These are phyloP conservation scores for Penicillium sp. DNA, from an alignment of 2,329 filamentous ascomycete species.

Conservation along the genomic window DNA sequence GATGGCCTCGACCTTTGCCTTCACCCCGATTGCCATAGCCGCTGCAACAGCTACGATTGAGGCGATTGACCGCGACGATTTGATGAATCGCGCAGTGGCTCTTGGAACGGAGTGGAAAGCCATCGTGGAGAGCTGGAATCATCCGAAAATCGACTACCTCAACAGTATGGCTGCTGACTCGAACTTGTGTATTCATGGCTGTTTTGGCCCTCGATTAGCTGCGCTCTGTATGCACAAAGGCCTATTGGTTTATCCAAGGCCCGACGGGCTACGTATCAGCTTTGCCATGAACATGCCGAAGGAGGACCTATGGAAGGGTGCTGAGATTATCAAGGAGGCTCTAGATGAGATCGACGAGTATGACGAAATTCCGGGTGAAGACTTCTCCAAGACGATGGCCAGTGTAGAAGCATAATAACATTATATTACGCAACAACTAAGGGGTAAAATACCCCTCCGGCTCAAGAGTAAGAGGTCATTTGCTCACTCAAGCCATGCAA, in stretches of 20 bases:
- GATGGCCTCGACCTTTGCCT: background rate
- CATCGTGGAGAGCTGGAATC: background rate
- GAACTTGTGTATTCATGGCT: background rate
- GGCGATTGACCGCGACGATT: background rate
- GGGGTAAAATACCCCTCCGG: background rate
- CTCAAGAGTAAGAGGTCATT: background rate
- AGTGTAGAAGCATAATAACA: slow-evolving; percentile 6
- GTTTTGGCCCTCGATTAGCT: background rate
- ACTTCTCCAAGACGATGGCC: background rate
- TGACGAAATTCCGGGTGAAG: background rate
- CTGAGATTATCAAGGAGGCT: slow-evolving; percentile 1
- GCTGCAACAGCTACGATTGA: background rate
- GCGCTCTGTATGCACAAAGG: background rate
- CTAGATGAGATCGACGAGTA: background rate
- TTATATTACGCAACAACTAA: background rate
- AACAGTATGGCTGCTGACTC: background rate
- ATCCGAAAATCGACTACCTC: background rate
- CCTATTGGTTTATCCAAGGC: background rate
- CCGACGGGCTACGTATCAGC: background rate
- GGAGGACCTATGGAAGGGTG: background rate
- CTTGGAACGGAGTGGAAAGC: background rate
- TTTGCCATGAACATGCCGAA: background rate
- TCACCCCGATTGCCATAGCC: background rate
- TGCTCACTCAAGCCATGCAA: background rate
- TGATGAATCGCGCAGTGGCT: background rate